Evolutionary conservation across 305 asterid species (phyloP).

Genomic region (Fraxinus albicans): DNA sequence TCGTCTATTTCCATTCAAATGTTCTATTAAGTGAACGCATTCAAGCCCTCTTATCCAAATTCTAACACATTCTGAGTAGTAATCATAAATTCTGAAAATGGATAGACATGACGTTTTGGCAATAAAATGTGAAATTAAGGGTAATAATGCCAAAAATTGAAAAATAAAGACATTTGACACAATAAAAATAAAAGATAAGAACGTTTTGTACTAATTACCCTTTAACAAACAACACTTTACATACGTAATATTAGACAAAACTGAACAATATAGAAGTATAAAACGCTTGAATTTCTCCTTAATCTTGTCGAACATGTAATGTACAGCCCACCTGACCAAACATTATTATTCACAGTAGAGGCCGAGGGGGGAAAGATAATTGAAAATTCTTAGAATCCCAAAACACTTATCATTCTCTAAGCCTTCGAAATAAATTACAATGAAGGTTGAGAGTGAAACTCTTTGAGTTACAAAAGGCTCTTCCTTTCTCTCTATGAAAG

Average conservation of each 20-base stretch:
- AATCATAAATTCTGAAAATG: no score
- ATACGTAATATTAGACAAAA: not conserved
- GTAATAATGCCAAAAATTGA: no score
- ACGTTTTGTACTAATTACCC: no score
- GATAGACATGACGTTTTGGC: no score
- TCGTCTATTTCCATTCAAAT: no score
- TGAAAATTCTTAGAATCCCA: not conserved
- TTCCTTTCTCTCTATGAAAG: conserved; percentile 16
- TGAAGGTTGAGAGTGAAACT: conserved; percentile 20
- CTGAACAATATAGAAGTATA: no score
- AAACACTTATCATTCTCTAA: conserved; percentile 19
- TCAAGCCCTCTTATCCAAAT: no score
- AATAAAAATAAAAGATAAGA: no score
- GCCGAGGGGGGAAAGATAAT: not conserved
- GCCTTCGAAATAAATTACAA: conserved; percentile 40
- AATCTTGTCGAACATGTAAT: not conserved
- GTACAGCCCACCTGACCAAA: not conserved
- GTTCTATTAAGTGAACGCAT: no score
- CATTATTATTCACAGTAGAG: not conserved
- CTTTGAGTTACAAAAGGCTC: conserved; percentile 21
- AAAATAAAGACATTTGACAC: no score
- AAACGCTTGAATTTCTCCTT: not conserved
- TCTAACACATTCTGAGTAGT: no score
- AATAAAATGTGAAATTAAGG: no score
- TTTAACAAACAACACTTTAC: not conserved